phyloP scores from a whole-genome alignment of 164 flowering plant species.

The Malania oleifera region DNA sequence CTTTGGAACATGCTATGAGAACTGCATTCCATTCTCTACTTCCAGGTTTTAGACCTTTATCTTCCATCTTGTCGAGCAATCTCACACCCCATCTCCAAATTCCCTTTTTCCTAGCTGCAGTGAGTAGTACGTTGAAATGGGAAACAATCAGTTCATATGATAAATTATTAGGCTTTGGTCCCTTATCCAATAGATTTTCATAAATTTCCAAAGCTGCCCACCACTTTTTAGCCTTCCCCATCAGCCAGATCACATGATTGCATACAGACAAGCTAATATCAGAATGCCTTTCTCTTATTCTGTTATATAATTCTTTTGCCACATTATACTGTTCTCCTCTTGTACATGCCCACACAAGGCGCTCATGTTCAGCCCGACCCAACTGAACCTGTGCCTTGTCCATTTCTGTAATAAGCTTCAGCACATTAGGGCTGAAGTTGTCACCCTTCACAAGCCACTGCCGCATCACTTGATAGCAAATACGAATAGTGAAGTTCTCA shows the following conservation, averaged over 20 bases:
- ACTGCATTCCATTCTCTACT: conserved; percentile 93
- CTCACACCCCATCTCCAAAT: conserved; percentile 94
- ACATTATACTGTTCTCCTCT: conserved; percentile 62
- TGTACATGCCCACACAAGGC: conserved; percentile 90
- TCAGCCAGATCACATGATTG: conserved; percentile 88
- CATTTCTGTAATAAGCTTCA: conserved; percentile 66
- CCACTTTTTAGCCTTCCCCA: conserved; percentile 98
- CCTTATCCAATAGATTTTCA: conserved; percentile 82
- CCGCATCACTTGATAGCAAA: conserved; percentile 85
- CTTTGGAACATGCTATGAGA: conserved; percentile 91
- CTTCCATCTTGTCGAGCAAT: conserved; percentile 88
- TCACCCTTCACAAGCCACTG: conserved; percentile 68
- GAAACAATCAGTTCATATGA: conserved; percentile 75
- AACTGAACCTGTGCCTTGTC: conserved; percentile 55
- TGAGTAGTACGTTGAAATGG: conserved; percentile 72
- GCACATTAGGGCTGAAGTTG: conserved; percentile 36
- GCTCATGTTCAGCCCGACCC: conserved; percentile 57
- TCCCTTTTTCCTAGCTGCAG: conserved; percentile 75
- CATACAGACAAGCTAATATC: conserved; percentile 86
- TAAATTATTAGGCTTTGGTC: conserved; percentile 84
- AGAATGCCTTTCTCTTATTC: conserved; percentile 55
- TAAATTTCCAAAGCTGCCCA: conserved; percentile 96
- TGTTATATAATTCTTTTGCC: conserved; percentile 64
- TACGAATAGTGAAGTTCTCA: conserved; percentile 52
- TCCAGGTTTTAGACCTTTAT: conserved; percentile 79